Evolutionary conservation across 108 stramenopile species (phyloP).

Genomic region (Parmales sp.): DNA sequence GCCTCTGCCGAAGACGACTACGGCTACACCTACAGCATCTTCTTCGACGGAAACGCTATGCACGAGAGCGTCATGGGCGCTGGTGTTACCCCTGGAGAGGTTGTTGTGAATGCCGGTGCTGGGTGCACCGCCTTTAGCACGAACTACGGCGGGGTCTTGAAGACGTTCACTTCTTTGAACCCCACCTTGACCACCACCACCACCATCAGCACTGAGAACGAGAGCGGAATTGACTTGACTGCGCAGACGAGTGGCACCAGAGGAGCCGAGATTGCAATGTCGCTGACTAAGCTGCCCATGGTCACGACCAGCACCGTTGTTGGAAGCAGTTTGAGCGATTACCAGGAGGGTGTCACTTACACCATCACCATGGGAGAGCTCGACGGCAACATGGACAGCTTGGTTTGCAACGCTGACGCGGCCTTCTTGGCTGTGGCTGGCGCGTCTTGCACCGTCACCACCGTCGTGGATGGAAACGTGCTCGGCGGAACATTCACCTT

Average conservation of each 20-base stretch:
- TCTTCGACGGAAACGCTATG: constrained; percentile 54
- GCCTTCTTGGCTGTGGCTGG: constrained; percentile 16
- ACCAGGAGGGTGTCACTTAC: constrained; percentile 40
- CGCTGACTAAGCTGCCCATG: constrained; percentile 34
- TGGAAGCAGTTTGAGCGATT: constrained; percentile 25
- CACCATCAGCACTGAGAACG: neutral
- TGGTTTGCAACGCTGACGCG: constrained; percentile 29
- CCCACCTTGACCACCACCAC: neutral
- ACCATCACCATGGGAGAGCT: constrained; percentile 43
- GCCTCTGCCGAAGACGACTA: constrained; percentile 32
- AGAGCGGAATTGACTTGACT: constrained; percentile 12
- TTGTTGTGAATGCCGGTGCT: constrained; percentile 18
- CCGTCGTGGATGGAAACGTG: constrained; percentile 64
- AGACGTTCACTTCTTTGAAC: neutral
- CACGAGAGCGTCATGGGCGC: constrained; percentile 17
- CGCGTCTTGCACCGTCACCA: constrained; percentile 35
- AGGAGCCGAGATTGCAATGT: neutral
- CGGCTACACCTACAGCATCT: constrained; percentile 40
- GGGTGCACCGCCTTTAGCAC: constrained; percentile 33
- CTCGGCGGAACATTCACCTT: constrained; percentile 56
- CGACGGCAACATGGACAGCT: constrained; percentile 34
- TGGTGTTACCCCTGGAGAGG: neutral
- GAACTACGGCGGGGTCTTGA: constrained; percentile 33
- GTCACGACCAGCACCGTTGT: neutral
- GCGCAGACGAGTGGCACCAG: neutral